Evolutionary conservation across 176 grass and related monocot species (phyloP).

Genomic region (Tillandsia leiboldiana): DNA sequence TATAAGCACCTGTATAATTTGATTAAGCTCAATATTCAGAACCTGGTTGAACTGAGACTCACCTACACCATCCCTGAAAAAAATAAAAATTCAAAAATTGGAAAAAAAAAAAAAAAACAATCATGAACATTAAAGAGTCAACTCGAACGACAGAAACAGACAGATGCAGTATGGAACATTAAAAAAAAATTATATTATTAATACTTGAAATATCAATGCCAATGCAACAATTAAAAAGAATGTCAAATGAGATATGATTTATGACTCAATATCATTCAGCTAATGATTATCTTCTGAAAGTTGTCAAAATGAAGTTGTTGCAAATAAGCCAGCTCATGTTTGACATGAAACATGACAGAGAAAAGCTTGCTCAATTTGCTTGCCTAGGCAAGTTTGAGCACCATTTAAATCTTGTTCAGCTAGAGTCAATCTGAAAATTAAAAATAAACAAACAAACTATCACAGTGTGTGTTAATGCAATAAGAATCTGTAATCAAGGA

Average conservation of each 20-base stretch:
- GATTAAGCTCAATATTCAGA: conserved; percentile 38
- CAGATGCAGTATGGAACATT: too few relatives aligned
- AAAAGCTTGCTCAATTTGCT: neutral
- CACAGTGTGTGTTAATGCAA: neutral
- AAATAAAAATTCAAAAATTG: neutral
- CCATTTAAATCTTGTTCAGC: neutral
- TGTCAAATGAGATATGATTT: too few relatives aligned
- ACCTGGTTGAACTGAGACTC: conserved; percentile 51
- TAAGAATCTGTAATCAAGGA: too few relatives aligned
- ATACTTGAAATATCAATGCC: too few relatives aligned
- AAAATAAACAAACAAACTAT: neutral
- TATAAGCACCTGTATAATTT: conserved; percentile 44
- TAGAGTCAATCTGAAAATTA: neutral
- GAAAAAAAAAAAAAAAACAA: neutral
- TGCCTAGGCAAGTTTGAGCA: neutral
- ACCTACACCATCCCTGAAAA: conserved; percentile 48
- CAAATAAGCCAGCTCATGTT: neutral
- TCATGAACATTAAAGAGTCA: too few relatives aligned
- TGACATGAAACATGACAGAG: neutral
- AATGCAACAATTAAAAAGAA: too few relatives aligned
- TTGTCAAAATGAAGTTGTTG: neutral
- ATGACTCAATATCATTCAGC: too few relatives aligned
- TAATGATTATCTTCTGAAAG: neutral
- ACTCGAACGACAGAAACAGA: too few relatives aligned
- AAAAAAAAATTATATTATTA: too few relatives aligned